A percentile compares a stretch with the other conserved stretches of the same genome.
Conservation (phyloP, 345 rosid genomes). For the Boechera retrofracta region DNA sequence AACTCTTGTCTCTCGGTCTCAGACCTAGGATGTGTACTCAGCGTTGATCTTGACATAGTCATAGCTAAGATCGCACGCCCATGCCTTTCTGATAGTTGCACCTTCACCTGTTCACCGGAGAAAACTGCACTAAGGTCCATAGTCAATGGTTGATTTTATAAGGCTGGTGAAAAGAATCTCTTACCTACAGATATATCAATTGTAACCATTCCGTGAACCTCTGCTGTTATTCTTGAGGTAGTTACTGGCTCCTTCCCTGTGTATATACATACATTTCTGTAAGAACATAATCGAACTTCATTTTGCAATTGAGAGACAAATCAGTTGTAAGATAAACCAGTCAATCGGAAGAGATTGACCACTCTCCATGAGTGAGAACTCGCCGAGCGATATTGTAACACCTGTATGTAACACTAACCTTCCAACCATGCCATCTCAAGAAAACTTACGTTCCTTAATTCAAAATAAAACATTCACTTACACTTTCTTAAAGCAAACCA, state of each 20-base stretch:
- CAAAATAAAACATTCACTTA: too few species aligned
- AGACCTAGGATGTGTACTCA: slow-evolving; percentile 73
- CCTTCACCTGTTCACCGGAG: slow-evolving; percentile 59
- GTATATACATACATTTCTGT: not conserved
- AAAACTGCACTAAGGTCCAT: not conserved
- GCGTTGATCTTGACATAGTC: slow-evolving; percentile 92
- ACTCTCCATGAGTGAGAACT: slow-evolving; percentile 82
- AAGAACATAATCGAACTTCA: not conserved
- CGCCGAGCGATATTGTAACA: slow-evolving; percentile 59
- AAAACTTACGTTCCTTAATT: too few species aligned
- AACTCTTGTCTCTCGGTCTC: not conserved
- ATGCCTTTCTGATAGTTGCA: slow-evolving; percentile 65
- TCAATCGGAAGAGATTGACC: slow-evolving; percentile 90
- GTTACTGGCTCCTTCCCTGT: slow-evolving; percentile 64
- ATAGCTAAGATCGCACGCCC: slow-evolving; percentile 91
- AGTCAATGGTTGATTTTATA: not conserved
- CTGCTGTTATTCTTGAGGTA: slow-evolving; percentile 79
- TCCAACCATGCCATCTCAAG: too few species aligned
- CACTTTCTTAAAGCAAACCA: too few species aligned
- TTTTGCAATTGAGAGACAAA: not conserved
- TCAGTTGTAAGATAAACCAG: slow-evolving; percentile 52
- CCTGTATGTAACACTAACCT: too few species aligned
- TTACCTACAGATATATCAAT: slow-evolving; percentile 69
- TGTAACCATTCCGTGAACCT: slow-evolving; percentile 75
- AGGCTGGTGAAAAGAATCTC: slow-evolving; percentile 37